Base-by-base conservation (phyloP, 169 alveolate genomes). In the Eimeria mitis region DNA sequence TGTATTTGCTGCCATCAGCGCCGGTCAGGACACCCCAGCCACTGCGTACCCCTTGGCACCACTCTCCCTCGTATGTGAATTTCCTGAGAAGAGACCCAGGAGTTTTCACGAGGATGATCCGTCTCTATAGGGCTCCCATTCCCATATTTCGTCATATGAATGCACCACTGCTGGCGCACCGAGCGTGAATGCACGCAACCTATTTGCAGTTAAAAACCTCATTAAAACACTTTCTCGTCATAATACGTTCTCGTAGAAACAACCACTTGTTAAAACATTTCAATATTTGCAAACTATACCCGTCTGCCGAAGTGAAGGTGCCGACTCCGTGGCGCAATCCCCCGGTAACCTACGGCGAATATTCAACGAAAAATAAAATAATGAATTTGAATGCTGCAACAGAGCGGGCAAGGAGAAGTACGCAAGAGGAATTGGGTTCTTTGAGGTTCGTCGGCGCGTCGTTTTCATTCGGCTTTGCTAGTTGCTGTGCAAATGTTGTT, bases 11-110 rank as follows among this genome's bases (percentile, higher is more conserved):
- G 83, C 85, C 84, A 31, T 63, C 85, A 16, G 94, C 44, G 94
- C 85, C n/a, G 37, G 68, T 68, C 70, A 88, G 81, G 54, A 88
- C 94, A 31, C 94, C 94, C 85, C 94, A 65, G 71, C 94, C 84
- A 78, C 44, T 42, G 84, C 94, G 94, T 71, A 65, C 81, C 54
- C 94, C 94, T 49, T 88, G 68, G 71, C 37, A 44, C 94, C 94
- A 88, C 37, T 54, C 94, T 6, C 94, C 94, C 70, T 65, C 94
- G 49, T 88, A 88, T 3, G 85, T 40, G 34, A 88, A 42, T 9
- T 44, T 65, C 94, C 94, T 88, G 85, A 14, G 21, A 31, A 42
- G 76, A 28, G 40, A 37, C 4, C 34, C 40, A 1, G 37, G 16
- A 6, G 42, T 63, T 40, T 37, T 37, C 44, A 42, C 14, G 31